Base-by-base conservation (phyloP, 768 basidiomycete genomes). In the Lyophyllum shimeji region DNA sequence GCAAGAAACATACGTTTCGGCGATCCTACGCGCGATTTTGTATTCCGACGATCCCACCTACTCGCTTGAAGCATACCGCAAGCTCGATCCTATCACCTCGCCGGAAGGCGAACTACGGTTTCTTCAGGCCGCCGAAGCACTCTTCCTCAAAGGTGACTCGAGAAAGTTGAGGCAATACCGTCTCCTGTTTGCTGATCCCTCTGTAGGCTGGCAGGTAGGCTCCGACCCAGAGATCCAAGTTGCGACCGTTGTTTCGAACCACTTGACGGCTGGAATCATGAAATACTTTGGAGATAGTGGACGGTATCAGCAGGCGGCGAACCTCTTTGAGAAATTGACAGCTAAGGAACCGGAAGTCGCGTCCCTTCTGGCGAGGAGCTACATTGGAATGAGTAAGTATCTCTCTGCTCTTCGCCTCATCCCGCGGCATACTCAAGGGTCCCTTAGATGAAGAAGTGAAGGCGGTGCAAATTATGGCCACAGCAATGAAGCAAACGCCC, bases 151-250 rank as follows among this genome's bases (percentile, higher is more conserved):
- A 72, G 95, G 94, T 65, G 27, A 2, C 58, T 9, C 15, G 23
- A 3, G 17, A 21, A 1, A 1, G 18, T 18, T 43, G 12, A 25
- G 20, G 40, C 33, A 1, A 23, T 11, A 34, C n/a, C 43, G n/a
- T 20, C n/a, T 25, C 7, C 8, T 29, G 12, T 21, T 3, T 52
- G 27, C 37, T 55, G 0, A 58, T 18, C 21, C 20, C 24, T 11
- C 13, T 21, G 12, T 60, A 95, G 95, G 96, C 31, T 98, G 97
- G 97, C 95, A 97, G 67, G 90, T 98, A 7, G 97, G 96, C 2
- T 97, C 95, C 0, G 97, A 98, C 60, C 97, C 97, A 0, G 97
- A 99, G 71, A 96, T 98, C 21, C 97, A 99, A 68, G 96, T 99
- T 13, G 97, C 97, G 1, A 96, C 95, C 2, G 80, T 94, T 25